phyloP scores from a whole-genome alignment of 78 protist genomes.

The Polysphondylium violaceum region DNA sequence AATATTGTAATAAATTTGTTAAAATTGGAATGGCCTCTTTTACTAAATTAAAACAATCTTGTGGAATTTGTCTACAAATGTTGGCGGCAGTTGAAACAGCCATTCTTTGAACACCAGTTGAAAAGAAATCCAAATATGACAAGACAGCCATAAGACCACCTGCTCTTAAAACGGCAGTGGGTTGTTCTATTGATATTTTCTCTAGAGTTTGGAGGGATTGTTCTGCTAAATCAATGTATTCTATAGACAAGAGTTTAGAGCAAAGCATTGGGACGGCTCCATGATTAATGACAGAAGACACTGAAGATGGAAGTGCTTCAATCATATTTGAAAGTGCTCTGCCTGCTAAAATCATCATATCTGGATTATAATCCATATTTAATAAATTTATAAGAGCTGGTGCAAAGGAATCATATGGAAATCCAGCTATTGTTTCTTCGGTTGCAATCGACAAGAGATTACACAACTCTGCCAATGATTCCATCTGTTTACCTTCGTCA shows the following conservation, averaged over 20 bases:
- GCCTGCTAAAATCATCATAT: slow-evolving; percentile 86
- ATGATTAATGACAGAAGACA: slow-evolving; percentile 41
- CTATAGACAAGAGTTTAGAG: slow-evolving; percentile 87
- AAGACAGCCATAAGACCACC: slow-evolving; percentile 94
- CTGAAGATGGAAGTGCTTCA: slow-evolving; percentile 87
- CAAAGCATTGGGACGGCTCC: slow-evolving; percentile 82
- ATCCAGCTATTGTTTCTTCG: slow-evolving; percentile 86
- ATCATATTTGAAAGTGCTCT: slow-evolving; percentile 89
- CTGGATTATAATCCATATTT: slow-evolving; percentile 82
- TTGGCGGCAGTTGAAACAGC: slow-evolving; percentile 87
- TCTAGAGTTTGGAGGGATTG: slow-evolving; percentile 90
- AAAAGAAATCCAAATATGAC: slow-evolving; percentile 91
- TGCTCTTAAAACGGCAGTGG: slow-evolving; percentile 64
- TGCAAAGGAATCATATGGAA: slow-evolving; percentile 72
- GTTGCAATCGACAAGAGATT: slow-evolving; percentile 89
- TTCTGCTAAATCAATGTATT: slow-evolving; percentile 96
- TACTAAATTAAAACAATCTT: slow-evolving; percentile 75
- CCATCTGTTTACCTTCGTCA: slow-evolving; percentile 61
- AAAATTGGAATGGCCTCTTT: slow-evolving; percentile 86
- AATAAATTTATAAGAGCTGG: slow-evolving; percentile 75
- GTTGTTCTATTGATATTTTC: slow-evolving; percentile 87
- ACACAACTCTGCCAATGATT: slow-evolving; percentile 86
- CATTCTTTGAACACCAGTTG: slow-evolving; percentile 84
- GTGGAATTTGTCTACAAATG: slow-evolving; percentile 84
- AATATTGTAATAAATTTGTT: slow-evolving; percentile 52